These are phyloP conservation scores for Chiua sp. DNA, from an alignment of 1,284 basidiomycete genomes.

Conservation along the genomic window DNA sequence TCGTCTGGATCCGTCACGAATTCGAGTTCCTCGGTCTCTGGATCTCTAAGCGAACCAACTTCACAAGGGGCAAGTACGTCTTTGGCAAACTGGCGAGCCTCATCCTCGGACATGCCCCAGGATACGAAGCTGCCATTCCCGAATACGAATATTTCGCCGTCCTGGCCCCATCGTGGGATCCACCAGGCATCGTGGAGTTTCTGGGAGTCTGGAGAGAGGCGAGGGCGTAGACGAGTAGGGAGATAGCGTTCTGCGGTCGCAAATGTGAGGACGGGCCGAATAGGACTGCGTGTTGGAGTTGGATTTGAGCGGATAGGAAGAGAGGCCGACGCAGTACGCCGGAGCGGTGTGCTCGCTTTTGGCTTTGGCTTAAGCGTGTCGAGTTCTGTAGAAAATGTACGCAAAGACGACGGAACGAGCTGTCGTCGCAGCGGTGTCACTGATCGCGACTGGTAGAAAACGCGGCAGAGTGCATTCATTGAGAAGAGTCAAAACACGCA, in stretches of 20 bases:
- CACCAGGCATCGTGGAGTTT: conserved; percentile 78
- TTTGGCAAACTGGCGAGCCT: conserved; percentile 69
- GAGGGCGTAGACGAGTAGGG: conserved; percentile 58
- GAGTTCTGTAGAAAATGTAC: conserved; percentile 24
- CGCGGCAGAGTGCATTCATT: conserved; percentile 25
- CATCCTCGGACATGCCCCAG: conserved; percentile 87
- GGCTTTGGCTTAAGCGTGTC: conserved; percentile 59
- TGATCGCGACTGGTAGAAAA: conserved; percentile 6
- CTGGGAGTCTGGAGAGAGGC: conserved; percentile 57
- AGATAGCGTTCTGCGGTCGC: conserved; percentile 79
- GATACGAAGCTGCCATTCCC: conserved; percentile 86
- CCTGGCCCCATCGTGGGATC: conserved; percentile 76
- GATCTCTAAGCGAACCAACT: conserved; percentile 65
- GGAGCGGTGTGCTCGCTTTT: conserved; percentile 76
- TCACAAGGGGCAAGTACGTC: conserved; percentile 68
- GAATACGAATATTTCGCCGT: conserved; percentile 91
- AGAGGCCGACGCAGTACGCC: conserved; percentile 72
- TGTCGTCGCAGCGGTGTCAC: conserved; percentile 2
- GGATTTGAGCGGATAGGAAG: conserved; percentile 79
- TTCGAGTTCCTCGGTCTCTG: conserved; percentile 89
- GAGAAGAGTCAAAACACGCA: background rate
- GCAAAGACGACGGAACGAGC: conserved; percentile 4
- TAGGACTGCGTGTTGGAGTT: conserved; percentile 76
- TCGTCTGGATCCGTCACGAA: conserved; percentile 89
- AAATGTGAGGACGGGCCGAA: conserved; percentile 75